Evolutionary conservation across 305 asterid species (phyloP), one percentile per base, ranked within the genome.

Genomic region (Rubia tinctorum): DNA sequence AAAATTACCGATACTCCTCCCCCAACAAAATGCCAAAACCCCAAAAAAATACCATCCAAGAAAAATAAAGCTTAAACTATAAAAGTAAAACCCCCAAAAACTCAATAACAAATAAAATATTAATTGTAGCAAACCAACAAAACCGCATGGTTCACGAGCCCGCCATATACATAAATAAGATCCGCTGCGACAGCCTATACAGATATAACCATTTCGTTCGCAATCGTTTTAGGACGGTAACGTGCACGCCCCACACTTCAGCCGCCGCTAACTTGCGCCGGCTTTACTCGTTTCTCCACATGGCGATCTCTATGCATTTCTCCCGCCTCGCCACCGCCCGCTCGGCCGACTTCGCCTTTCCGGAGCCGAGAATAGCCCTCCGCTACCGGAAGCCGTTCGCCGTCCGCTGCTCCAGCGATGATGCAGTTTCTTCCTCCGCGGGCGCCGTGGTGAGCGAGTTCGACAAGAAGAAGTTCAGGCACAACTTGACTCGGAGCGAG

Each of bases 231-330:
- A 53, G 59, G 59, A 49, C 59, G 5, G 59, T 53, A 60, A 60
- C 25, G 62, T 51, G 67, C 18, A 71, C 10, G 37, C 15, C 17
- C 64, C 64, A 59, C 64, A 7, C 64, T 63, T 34, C 44, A n/a
- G 17, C 47, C 27, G 14, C 40, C 47, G 66, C 82, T 84, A 63
- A 77, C 82, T 77, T 79, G 81, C 82, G 80, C 84, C 37, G 43
- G 13, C 51, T 51, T 64, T 23, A 45, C 23, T 67, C 62, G 49
- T 22, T 43, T 43, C 8, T 17, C 68, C 75, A 44, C 76, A 93
- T 93, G 98, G 91, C 98, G 8, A 80, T 90, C 63, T 89, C 94
- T 60, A 64, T 93, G 73, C 97, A 91, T 62, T 88, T 90, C 81
- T 82, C 88, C 39, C 83, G 89, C 49, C 76, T 91, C 61, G 73